These are phyloP conservation scores for Plantago elongata DNA, from an alignment of 257 asterid species.

Conservation along the genomic window DNA sequence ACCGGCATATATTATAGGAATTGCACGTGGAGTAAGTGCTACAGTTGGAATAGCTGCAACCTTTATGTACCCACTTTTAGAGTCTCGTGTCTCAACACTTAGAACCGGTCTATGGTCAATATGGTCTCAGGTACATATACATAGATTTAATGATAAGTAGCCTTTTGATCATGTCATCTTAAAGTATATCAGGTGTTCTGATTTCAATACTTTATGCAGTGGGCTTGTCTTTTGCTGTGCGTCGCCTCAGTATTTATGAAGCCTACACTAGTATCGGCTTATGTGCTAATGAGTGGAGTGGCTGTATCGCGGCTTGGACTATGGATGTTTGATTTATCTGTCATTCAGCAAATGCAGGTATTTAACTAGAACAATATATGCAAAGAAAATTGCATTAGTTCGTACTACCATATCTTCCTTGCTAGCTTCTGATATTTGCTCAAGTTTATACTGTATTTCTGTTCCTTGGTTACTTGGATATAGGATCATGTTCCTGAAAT, in stretches of 20 bases:
- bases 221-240: conserved; percentile 68
- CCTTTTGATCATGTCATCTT: neutral
- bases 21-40: conserved; percentile 80
- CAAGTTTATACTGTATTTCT: neutral
- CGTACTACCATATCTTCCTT: too few relatives aligned
- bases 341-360: conserved; percentile 97
- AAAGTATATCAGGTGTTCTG: neutral
- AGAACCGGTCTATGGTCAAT: conserved; percentile 91
- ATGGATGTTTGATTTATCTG: conserved; percentile 88
- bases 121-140: conserved; percentile 71
- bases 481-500: conserved; percentile 69
- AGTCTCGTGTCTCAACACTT: conserved; percentile 53
- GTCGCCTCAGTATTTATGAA: conserved; percentile 59
- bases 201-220: conserved; percentile 37
- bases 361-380: neutral
- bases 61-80: conserved; percentile 59
- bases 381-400: too few relatives aligned
- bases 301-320: conserved; percentile 84
- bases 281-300: conserved; percentile 76
- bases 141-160: neutral
- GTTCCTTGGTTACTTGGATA: conserved; percentile 13
- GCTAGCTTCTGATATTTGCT: too few relatives aligned
- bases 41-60: conserved; percentile 79
- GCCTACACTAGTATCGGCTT: conserved; percentile 40
- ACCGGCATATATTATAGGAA: conserved; percentile 79